A percentile compares a stretch with the other conserved stretches of the same genome.
Conservation (phyloP, 768 basidiomycete species). For the Tricholoma matsutake region DNA sequence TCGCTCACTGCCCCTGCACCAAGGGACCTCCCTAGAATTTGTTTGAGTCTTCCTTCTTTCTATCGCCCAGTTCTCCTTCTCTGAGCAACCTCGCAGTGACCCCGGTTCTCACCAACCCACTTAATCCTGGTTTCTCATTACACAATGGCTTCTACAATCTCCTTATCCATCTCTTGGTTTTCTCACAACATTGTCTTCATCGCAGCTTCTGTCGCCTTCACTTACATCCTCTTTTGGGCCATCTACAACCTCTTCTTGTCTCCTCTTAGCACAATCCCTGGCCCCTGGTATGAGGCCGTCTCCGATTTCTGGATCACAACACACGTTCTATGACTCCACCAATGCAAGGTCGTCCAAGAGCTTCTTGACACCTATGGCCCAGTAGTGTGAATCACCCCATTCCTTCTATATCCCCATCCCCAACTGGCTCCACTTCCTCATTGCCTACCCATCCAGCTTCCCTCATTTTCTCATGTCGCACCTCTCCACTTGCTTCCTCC, state of each 20-base stretch:
- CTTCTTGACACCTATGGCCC: conserved; percentile 75
- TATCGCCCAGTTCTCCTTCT: conserved; percentile 26
- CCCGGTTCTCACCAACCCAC: conserved; percentile 17
- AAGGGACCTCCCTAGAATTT: too few species aligned
- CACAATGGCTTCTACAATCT: conserved; percentile 33
- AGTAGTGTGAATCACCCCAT: conserved; percentile 75
- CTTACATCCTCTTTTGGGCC: conserved; percentile 34
- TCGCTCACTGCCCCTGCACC: too few species aligned
- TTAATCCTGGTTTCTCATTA: conserved; percentile 10
- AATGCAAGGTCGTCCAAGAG: conserved; percentile 65
- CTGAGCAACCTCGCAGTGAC: conserved; percentile 30
- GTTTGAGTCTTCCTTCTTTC: conserved; percentile 36
- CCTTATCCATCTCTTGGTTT: conserved; percentile 28
- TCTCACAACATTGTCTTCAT: conserved; percentile 35
- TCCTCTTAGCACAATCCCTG: conserved; percentile 70
- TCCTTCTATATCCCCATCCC: too few species aligned
- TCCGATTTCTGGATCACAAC: conserved; percentile 73
- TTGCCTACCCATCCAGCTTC: too few species aligned
- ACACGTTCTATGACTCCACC: conserved; percentile 68
- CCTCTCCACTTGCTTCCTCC: too few species aligned
- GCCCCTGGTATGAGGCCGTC: conserved; percentile 77
- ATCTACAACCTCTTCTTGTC: conserved; percentile 58
- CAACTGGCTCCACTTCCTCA: too few species aligned
- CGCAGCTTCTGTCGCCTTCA: conserved; percentile 29
- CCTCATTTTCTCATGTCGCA: too few species aligned